Evolutionary conservation across 805 yeast species (phyloP).

Genomic region (Schizosaccharomyces cryophilus): DNA sequence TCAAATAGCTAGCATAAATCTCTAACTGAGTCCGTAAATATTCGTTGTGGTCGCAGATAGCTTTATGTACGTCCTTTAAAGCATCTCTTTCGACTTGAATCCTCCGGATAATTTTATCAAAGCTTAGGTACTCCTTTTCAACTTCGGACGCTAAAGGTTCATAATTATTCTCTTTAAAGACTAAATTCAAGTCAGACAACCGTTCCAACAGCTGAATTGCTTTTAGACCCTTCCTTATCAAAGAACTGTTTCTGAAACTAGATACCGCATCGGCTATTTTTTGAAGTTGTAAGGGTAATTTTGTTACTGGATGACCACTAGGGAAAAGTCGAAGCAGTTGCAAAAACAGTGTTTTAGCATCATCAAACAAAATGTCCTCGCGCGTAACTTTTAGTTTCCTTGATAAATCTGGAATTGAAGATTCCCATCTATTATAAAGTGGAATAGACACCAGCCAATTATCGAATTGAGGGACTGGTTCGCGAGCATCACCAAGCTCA

Average conservation of each 20-base stretch:
- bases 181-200: slow-evolving; percentile 8
- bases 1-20: slow-evolving; percentile 16
- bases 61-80: slow-evolving; percentile 13
- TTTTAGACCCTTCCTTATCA: slow-evolving; percentile 14
- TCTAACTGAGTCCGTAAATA: slow-evolving; percentile 16
- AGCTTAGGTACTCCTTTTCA: slow-evolving; percentile 14
- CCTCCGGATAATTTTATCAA: slow-evolving; percentile 14
- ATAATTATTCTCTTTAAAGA: neutral
- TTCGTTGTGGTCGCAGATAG: slow-evolving; percentile 16
- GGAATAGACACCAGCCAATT: slow-evolving; percentile 14
- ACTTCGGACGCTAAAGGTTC: slow-evolving; percentile 14
- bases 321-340: slow-evolving; percentile 17
- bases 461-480: slow-evolving; percentile 11
- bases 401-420: slow-evolving; percentile 12
- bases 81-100: slow-evolving; percentile 13
- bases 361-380: slow-evolving; percentile 15
- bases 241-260: slow-evolving; percentile 10
- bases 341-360: slow-evolving; percentile 15
- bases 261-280: slow-evolving; percentile 15
- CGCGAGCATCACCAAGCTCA: slow-evolving; percentile 14
- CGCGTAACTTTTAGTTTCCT: slow-evolving; percentile 11
- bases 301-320: slow-evolving; percentile 8
- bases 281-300: slow-evolving; percentile 12
- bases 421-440: slow-evolving; percentile 15
- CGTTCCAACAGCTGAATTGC: slow-evolving; percentile 13